Conservation (phyloP, 2,329 filamentous ascomycete genomes). For the Nothophoma quercina region DNA sequence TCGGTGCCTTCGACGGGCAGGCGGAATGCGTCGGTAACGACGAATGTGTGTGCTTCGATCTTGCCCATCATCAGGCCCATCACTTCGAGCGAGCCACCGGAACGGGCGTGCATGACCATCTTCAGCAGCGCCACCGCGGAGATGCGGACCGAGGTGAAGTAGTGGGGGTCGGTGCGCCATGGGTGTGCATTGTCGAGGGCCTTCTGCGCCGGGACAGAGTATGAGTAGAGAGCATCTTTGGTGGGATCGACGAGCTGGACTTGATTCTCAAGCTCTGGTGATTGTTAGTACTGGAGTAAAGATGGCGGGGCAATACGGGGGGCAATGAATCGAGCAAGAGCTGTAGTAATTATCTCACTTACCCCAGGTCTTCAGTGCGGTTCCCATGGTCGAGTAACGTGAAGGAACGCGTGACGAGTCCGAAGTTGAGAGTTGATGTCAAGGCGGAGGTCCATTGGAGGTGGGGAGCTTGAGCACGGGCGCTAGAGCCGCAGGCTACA, state of each 20-base stretch:
- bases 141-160: constrained; percentile 94
- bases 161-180: constrained; percentile 79
- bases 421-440: constrained; percentile 16
- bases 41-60: constrained; percentile 81
- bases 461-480: constrained; percentile 34
- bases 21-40: constrained; percentile 93
- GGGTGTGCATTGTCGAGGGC: constrained; percentile 69
- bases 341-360: constrained; percentile 16
- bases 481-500: constrained; percentile 13
- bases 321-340: not conserved
- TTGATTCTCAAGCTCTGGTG: constrained; percentile 84
- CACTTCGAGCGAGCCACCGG: constrained; percentile 88
- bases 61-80: constrained; percentile 99
- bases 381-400: constrained; percentile 37
- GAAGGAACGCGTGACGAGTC: constrained; percentile 8
- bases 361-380: constrained; percentile 50
- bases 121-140: constrained; percentile 93
- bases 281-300: constrained; percentile 22
- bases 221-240: constrained; percentile 91
- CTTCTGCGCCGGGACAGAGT: constrained; percentile 74
- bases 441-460: constrained; percentile 23
- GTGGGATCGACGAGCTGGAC: constrained; percentile 80
- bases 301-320: constrained; percentile 16
- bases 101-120: constrained; percentile 99
- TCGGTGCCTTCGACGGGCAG: constrained; percentile 98